A percentile compares a stretch with the other conserved stretches of the same genome.
Conservation (phyloP, 805 yeast genomes). For the Lachancea fermentati region DNA sequence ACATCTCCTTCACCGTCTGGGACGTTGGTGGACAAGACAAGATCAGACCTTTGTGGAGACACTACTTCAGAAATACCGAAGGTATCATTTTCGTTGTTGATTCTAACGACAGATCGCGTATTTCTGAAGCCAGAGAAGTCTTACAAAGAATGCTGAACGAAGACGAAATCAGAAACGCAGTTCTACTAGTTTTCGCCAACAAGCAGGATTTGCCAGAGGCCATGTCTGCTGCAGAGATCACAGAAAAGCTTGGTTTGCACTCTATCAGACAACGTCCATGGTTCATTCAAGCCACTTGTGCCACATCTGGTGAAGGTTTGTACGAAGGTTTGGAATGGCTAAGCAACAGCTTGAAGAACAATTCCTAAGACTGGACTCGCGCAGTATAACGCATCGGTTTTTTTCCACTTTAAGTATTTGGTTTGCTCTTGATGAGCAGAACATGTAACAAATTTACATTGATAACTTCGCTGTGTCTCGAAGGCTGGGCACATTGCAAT, state of each 20-base stretch:
- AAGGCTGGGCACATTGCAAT: background rate
- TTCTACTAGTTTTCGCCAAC: slow-evolving; percentile 92
- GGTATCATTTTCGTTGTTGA: slow-evolving; percentile 98
- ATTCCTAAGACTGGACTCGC: slow-evolving; percentile 40
- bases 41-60: slow-evolving; percentile 98
- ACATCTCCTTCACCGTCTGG: slow-evolving; percentile 96
- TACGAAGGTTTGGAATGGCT: slow-evolving; percentile 98
- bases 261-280: slow-evolving; percentile 98
- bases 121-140: slow-evolving; percentile 96
- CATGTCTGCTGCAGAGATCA: slow-evolving; percentile 97
- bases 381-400: too few relatives aligned
- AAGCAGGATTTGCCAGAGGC: slow-evolving; percentile 99
- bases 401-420: too few relatives aligned
- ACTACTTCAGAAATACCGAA: slow-evolving; percentile 97
- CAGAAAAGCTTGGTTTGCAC: slow-evolving; percentile 94
- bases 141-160: slow-evolving; percentile 97
- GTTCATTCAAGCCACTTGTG: slow-evolving; percentile 99
- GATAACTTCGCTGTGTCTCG: too few relatives aligned
- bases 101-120: slow-evolving; percentile 96
- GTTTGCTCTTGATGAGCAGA: background rate
- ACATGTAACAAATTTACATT: background rate
- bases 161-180: slow-evolving; percentile 96
- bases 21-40: slow-evolving; percentile 99
- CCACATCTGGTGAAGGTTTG: slow-evolving; percentile 98
- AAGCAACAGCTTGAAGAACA: slow-evolving; percentile 79